Evolutionary conservation across 176 grass and related monocot genomes (phyloP), one percentile per base, ranked within the genome.

Genomic region (Canna indica): DNA sequence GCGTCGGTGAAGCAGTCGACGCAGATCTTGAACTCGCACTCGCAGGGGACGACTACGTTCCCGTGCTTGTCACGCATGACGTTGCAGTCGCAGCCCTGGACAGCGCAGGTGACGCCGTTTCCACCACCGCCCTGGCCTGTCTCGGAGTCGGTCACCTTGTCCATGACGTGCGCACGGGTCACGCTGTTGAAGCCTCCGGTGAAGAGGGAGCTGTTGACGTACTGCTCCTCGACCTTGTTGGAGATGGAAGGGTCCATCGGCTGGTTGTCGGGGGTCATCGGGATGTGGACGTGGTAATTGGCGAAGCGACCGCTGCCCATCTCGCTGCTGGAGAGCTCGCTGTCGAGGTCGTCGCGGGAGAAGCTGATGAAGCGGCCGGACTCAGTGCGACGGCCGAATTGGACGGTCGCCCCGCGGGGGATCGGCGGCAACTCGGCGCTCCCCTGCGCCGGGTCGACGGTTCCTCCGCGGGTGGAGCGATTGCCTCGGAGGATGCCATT

Each of bases 321-420:
- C 86, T 97, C 88, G 44, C 85, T 70, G 45, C 88, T 90, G 79
- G 86, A 83, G 76, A 90, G 88, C 84, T 97, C 88, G 36, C 85
- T 89, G 61, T 97, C 93, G 0, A 97, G 86, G 86, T 97, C 93
- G 68, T 97, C 93, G 34, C 93, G 79, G 0, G 93, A 97, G 88
- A 92, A 92, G 84, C 86, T 97, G 83, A 97, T 87, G 88, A 97
- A 97, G 1, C 88, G 84, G 1, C 93, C 93, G 1, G 93, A 97
- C 38, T 92, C 88, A 0, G 93, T 92, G 6, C 93, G 86, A 16
- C 85, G 83, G 5, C 93, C 88, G 33, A 92, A 97, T 25, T 85
- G 83, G 17, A 97, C 93, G 13, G 90, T 91, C 1, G 88, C 85
- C 22, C 58, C 83, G 15, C 85, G 42, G 1, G 82, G 52, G 0